Evolutionary conservation across 345 rosid genomes (phyloP).

Genomic region (Mallotus nudiflorus): DNA sequence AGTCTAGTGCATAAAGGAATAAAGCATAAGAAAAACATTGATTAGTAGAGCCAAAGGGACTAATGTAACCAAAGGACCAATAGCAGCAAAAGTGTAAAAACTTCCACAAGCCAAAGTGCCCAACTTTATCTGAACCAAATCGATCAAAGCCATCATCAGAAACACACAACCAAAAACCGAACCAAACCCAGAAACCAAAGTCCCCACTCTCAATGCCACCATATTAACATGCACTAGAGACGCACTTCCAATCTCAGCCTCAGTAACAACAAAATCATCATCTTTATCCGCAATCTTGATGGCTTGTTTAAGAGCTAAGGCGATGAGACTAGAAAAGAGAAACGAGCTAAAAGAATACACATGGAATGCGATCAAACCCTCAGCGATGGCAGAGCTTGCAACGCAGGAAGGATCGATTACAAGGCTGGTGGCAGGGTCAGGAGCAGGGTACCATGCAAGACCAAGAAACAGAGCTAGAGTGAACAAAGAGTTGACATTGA

Average conservation of each 20-base stretch:
- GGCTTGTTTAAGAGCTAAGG: constrained; percentile 67
- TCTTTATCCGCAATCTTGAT: constrained; percentile 35
- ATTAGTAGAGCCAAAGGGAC: constrained; percentile 65
- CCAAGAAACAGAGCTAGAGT: constrained; percentile 84
- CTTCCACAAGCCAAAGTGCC: constrained; percentile 65
- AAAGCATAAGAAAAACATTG: constrained; percentile 57
- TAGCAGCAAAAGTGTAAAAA: constrained; percentile 53
- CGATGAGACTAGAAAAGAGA: constrained; percentile 84
- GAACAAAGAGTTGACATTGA: constrained; percentile 81
- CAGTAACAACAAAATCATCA: constrained; percentile 6
- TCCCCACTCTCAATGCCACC: constrained; percentile 50
- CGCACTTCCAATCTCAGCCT: constrained; percentile 13
- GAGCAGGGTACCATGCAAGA: constrained; percentile 46
- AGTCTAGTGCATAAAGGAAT: constrained; percentile 52
- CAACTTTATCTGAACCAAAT: constrained; percentile 76
- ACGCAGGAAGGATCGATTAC: constrained; percentile 38
- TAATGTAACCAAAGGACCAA: constrained; percentile 62
- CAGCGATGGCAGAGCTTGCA: constrained; percentile 38
- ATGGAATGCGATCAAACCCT: constrained; percentile 60
- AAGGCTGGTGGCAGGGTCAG: constrained; percentile 27
- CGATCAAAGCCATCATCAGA: constrained; percentile 68
- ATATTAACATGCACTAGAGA: constrained; percentile 49
- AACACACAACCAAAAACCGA: constrained; percentile 80
- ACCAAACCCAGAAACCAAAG: constrained; percentile 55
- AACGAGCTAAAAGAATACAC: constrained; percentile 81